phyloP scores from a whole-genome alignment of 1,284 basidiomycete species.

The Phellopilus nigrolimitatus region DNA sequence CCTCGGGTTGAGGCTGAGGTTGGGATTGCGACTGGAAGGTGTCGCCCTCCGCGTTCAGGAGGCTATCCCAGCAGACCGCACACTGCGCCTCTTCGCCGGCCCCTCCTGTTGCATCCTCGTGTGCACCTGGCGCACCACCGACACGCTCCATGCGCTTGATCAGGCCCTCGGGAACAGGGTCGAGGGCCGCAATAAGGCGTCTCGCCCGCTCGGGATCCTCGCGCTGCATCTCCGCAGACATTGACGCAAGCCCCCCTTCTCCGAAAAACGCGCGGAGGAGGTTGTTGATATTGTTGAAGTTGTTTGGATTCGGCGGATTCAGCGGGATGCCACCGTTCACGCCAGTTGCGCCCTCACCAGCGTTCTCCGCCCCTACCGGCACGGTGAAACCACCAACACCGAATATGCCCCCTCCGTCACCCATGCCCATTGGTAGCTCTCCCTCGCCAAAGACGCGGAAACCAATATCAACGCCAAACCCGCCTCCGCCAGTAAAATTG shows the following conservation, averaged over 20 bases:
- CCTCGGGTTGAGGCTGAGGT: slow-evolving; percentile 24
- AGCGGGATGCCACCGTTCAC: neutral
- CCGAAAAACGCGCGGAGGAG: slow-evolving; percentile 6
- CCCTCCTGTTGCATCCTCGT: slow-evolving; percentile 32
- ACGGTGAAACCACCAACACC: too few species aligned
- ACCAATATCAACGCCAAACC: too few species aligned
- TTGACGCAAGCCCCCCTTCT: slow-evolving; percentile 6
- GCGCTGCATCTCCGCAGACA: slow-evolving; percentile 35
- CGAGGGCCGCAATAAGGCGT: slow-evolving; percentile 55
- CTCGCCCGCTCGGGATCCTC: slow-evolving; percentile 65
- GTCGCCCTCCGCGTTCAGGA: slow-evolving; percentile 49
- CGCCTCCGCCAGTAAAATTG: too few species aligned
- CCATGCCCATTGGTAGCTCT: too few species aligned
- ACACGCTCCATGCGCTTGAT: slow-evolving; percentile 62
- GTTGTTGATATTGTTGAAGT: neutral
- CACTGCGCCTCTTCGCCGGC: slow-evolving; percentile 48
- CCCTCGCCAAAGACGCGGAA: too few species aligned
- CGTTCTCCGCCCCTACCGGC: too few species aligned
- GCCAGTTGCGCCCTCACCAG: neutral
- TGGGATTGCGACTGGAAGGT: slow-evolving; percentile 27
- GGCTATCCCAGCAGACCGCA: slow-evolving; percentile 69
- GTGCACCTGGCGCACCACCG: slow-evolving; percentile 38
- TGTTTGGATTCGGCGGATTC: neutral
- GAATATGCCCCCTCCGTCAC: too few species aligned
- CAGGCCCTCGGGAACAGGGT: slow-evolving; percentile 59